Evolutionary conservation across 1,284 basidiomycete genomes (phyloP), one percentile per base, ranked within the genome.

Genomic region (Fomes fomentarius): DNA sequence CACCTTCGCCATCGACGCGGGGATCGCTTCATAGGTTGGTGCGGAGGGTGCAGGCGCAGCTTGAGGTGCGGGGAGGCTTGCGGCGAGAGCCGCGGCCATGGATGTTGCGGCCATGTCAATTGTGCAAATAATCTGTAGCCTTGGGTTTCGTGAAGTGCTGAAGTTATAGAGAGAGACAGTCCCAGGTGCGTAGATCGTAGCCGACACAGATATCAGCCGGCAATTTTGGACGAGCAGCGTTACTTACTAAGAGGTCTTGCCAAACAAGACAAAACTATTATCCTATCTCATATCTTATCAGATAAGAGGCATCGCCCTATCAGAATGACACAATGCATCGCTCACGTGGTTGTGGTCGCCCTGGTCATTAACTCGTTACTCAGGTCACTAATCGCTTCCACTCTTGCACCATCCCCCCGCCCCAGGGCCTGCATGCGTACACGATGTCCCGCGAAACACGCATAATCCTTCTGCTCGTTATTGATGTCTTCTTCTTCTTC

Each of bases 401-500:
- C 41, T 42, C 17, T 19, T 17, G 25, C 26, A n/a, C n/a, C 22
- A 26, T 45, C 38, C 11, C 47, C 40, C 39, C 39, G 38, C 38
- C 42, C 40, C 35, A 19, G 41, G 39, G 50, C 49, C 35, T 58
- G 56, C 58, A 65, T 63, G 67, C 49, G n/a, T 10, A 47, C 55
- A 59, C 70, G 40, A 69, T 89, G 69, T 92, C 90, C 62, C 84
- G 92, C 60, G 83, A 89, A 40, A 76, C 87, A 7, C 81, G 89
- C 66, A 96, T 96, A 67, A 85, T 85, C 40, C 78, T 92, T 58
- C 80, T 97, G 43, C 80, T 98, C 41, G 78, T 82, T 52, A 93
- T 99, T 54, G 96, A 98, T 72, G 71, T 92, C 7, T 44, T 88
- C 48, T 99, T 99, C 79, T 96, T 99, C 76, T 85, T 98, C 66